phyloP scores from a whole-genome alignment of 176 grass and related monocot genomes.

The Raddia guianensis region DNA sequence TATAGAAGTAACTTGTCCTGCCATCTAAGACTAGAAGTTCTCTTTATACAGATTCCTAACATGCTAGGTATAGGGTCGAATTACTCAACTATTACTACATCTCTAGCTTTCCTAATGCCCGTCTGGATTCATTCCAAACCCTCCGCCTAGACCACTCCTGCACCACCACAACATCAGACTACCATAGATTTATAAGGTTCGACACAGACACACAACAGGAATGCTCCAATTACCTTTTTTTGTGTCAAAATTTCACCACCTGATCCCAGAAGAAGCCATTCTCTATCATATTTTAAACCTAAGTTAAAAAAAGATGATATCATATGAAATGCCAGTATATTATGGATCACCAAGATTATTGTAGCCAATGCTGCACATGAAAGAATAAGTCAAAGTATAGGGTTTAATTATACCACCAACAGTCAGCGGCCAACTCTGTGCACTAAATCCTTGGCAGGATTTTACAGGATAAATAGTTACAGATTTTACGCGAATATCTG shows the following conservation, averaged over 20 bases:
- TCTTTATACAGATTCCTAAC: not conserved
- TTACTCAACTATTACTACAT: not conserved
- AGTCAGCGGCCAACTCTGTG: slow-evolving; percentile 68
- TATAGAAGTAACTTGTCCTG: not conserved
- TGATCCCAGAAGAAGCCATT: slow-evolving; percentile 90
- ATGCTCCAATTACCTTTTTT: slow-evolving; percentile 63
- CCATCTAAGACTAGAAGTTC: not conserved
- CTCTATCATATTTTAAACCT: slow-evolving; percentile 94
- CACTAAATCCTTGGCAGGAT: slow-evolving; percentile 84
- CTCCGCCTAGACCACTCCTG: not conserved
- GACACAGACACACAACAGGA: slow-evolving; percentile 1
- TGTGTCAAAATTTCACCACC: slow-evolving; percentile 87
- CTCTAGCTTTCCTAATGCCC: not conserved
- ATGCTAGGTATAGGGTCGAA: not conserved
- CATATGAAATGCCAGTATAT: not conserved
- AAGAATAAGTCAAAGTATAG: slow-evolving; percentile 3
- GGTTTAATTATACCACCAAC: slow-evolving; percentile 66
- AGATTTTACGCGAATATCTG: slow-evolving; percentile 61
- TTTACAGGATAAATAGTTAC: slow-evolving; percentile 96
- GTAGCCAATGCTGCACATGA: slow-evolving; percentile 9
- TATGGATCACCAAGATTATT: not conserved
- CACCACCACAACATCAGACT: not conserved
- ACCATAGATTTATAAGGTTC: not conserved
- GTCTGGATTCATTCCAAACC: not conserved
- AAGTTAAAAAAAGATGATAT: slow-evolving; percentile 19